Base-by-base conservation (phyloP, 2,329 filamentous ascomycete genomes). In the Ophiostoma ulmi region DNA sequence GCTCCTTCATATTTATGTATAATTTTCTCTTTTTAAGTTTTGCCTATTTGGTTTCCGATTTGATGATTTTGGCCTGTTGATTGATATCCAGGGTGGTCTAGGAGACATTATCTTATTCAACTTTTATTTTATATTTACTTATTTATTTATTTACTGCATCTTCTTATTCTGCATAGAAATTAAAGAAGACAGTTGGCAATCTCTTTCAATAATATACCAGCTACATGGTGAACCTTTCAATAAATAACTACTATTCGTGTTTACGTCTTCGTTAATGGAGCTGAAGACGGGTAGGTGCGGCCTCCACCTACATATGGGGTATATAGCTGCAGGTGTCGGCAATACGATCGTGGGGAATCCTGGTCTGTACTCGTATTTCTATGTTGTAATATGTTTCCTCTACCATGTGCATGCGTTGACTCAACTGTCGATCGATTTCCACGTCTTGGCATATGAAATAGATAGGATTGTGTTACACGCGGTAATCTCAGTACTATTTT, bases 91-190 rank as follows among this genome's bases (percentile, higher is more conserved):
- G 61, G 4, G 13, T 8, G 8, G 1, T 26, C n/a, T 63, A 8
- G 58, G 26, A 63, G 35, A 63, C 26, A 20, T 55, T 31, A 35
- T 35, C 13, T 61, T 61, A 17, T 35, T 35, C 35, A 48, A 48
- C 44, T 63, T 63, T 35, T 63, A 69, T 44, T 36, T 31, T 31
- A 2, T 52, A 39, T 52, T 41, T 71, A 61, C 20, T 31, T 48
- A 8, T 35, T 63, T 61, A 14, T 35, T 35, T 61, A 44, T 61
- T 31, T n/a, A 69, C 55, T 48, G 67, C 63, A 6, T 70, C 22
- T 26, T 26, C n/a, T 26, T 63, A 14, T 26, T 63, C 26, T 5
- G 26, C 58, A 13, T 35, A 26, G 58, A 20, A 63, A 20, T 6
- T 26, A 61, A 31, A 36, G n/a, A 63, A 2, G n/a, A 63, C 20